phyloP scores from a whole-genome alignment of 2,329 filamentous ascomycete species.

The Fusarium sp. region DNA sequence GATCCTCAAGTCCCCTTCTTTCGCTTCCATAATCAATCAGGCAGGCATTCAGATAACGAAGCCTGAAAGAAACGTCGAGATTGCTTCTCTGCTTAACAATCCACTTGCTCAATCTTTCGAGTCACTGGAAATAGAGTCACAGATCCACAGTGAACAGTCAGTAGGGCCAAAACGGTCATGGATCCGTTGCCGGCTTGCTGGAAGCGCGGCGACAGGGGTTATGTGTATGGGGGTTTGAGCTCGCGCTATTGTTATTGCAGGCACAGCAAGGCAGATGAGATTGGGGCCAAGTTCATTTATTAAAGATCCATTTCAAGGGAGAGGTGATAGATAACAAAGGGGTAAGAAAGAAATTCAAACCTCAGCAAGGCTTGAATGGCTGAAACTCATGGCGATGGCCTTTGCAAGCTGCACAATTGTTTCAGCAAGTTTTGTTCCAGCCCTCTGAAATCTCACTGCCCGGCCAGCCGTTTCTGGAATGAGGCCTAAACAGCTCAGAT shows the following conservation, averaged over 20 bases:
- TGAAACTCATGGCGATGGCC: constrained; percentile 4
- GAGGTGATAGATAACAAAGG: constrained; percentile 19
- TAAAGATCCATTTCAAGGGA: constrained; percentile 24
- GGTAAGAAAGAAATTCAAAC: neutral
- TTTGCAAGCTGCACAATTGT: constrained; percentile 15
- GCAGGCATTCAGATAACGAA: constrained; percentile 17
- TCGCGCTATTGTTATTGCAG: constrained; percentile 42
- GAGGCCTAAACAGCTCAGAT: constrained; percentile 32
- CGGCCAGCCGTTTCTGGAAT: constrained; percentile 29
- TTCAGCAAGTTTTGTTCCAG: constrained; percentile 12
- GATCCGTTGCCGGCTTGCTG: constrained; percentile 42
- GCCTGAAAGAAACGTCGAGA: constrained; percentile 24
- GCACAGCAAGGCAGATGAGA: constrained; percentile 39
- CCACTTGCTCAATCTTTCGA: constrained; percentile 23
- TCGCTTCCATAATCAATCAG: constrained; percentile 18
- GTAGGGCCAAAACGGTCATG: constrained; percentile 38
- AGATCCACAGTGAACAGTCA: constrained; percentile 36
- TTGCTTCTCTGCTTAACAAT: constrained; percentile 40
- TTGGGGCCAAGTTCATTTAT: constrained; percentile 39
- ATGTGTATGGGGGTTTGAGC: constrained; percentile 31
- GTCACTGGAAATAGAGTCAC: constrained; percentile 39
- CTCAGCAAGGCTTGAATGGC: neutral
- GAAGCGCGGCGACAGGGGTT: constrained; percentile 35
- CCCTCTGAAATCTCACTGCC: constrained; percentile 12
- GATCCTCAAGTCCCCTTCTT: neutral